A percentile compares a stretch with the other conserved stretches of the same genome.
Conservation (phyloP, 192 early-diverging fungal genomes). For the Phycomyces nitens region DNA sequence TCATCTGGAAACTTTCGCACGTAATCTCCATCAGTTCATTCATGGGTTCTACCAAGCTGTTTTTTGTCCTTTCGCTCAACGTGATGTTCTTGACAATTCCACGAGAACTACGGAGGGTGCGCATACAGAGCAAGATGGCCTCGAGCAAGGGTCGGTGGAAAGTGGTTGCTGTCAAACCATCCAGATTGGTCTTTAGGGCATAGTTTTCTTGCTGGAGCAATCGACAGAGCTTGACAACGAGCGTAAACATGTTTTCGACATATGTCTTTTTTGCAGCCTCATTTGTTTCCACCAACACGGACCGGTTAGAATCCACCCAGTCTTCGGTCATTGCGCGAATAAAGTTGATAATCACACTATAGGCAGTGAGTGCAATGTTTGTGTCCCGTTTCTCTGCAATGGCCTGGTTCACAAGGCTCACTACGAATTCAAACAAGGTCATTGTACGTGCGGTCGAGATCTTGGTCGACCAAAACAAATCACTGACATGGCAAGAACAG, state of each 20-base stretch:
- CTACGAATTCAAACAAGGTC: conserved; percentile 1
- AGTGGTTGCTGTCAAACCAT: conserved; percentile 5
- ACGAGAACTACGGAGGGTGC: conserved; percentile 14
- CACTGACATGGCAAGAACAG: conserved; percentile 11
- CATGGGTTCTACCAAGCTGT: neutral
- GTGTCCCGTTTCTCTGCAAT: neutral
- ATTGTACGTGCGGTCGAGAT: neutral
- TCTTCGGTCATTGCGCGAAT: conserved; percentile 22
- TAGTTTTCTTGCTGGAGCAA: conserved; percentile 24
- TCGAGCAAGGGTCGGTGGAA: conserved; percentile 37
- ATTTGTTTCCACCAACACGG: neutral
- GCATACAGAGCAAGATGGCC: conserved; percentile 32
- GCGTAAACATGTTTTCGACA: conserved; percentile 9
- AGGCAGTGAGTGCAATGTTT: neutral
- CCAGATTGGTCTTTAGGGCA: conserved; percentile 14
- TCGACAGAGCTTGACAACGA: conserved; percentile 8
- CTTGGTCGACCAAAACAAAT: conserved; percentile 21
- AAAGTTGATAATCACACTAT: conserved; percentile 12
- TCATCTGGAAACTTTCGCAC: conserved; percentile 20
- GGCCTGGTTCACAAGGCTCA: neutral
- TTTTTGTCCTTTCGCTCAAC: neutral
- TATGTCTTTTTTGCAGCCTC: conserved; percentile 9
- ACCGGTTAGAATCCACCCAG: conserved; percentile 17
- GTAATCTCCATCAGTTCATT: conserved; percentile 1
- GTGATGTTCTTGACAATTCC: neutral